These are phyloP conservation scores for Maudiozyma serrabonitensis DNA, from an alignment of 805 yeast species.

Conservation along the genomic window DNA sequence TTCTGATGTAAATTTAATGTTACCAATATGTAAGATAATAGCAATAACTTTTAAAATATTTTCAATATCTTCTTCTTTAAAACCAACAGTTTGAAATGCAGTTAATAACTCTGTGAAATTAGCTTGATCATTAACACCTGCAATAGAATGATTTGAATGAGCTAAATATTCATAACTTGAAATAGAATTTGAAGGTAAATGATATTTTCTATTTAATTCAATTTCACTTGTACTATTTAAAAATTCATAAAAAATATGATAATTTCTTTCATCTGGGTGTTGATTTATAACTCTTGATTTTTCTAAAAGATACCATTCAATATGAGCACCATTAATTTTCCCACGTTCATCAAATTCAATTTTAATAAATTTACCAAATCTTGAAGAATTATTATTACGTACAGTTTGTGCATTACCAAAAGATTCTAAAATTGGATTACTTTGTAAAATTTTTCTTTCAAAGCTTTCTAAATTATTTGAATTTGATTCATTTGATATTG, in stretches of 20 bases:
- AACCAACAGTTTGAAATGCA: conserved; percentile 70
- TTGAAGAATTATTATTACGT: conserved; percentile 85
- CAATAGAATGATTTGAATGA: conserved; percentile 46
- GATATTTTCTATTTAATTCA: conserved; percentile 31
- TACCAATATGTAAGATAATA: conserved; percentile 75
- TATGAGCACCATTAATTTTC: conserved; percentile 75
- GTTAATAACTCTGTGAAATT: conserved; percentile 55
- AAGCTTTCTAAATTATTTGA: conserved; percentile 33
- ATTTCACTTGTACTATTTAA: conserved; percentile 52
- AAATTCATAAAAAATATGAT: conserved; percentile 87
- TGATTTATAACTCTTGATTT: conserved; percentile 86
- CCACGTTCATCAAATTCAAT: conserved; percentile 62
- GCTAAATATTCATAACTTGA: conserved; percentile 40
- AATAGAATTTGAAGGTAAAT: conserved; percentile 29
- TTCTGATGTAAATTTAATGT: conserved; percentile 59
- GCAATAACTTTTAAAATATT: conserved; percentile 62
- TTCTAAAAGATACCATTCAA: conserved; percentile 89
- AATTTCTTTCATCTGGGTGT: conserved; percentile 70
- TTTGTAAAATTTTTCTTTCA: conserved; percentile 79
- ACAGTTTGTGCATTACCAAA: conserved; percentile 97
- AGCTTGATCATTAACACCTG: conserved; percentile 63
- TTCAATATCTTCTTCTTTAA: conserved; percentile 42
- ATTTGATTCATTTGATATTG: neutral
- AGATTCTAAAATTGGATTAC: conserved; percentile 91
- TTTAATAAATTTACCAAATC: conserved; percentile 93